Conservation (phyloP, 441 rosid species). For the Adansonia madagascariensis region DNA sequence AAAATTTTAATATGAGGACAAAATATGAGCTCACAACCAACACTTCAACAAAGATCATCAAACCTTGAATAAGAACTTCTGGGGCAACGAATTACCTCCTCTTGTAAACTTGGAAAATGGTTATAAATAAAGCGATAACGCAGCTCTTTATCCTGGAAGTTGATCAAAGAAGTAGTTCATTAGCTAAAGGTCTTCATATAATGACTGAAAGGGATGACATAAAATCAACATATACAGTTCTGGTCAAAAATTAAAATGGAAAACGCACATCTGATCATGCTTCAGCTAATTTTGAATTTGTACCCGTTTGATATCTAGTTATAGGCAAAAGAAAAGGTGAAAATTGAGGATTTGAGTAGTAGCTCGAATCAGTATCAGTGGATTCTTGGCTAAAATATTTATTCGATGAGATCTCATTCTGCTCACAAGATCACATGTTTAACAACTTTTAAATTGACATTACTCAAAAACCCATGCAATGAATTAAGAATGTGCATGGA, state of each 20-base stretch:
- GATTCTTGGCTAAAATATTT: neutral
- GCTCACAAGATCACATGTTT: neutral
- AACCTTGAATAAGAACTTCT: conserved; percentile 34
- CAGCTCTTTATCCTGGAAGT: conserved; percentile 83
- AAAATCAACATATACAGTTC: too few relatives aligned
- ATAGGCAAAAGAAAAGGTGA: neutral
- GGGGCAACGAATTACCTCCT: conserved; percentile 59
- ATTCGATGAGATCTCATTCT: neutral
- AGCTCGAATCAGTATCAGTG: neutral
- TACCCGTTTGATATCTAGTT: neutral
- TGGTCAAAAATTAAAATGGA: too few relatives aligned
- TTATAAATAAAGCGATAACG: conserved; percentile 91
- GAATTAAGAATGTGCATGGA: neutral
- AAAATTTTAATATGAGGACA: neutral
- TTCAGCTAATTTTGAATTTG: neutral
- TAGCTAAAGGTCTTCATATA: conserved; percentile 1
- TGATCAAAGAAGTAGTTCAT: conserved; percentile 16
- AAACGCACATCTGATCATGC: neutral
- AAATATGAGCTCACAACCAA: neutral
- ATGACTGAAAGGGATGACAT: too few relatives aligned
- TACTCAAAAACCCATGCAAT: neutral
- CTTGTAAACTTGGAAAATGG: conserved; percentile 45
- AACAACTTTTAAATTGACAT: neutral
- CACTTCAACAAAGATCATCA: conserved; percentile 16
- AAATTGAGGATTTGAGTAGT: neutral